Base-by-base conservation (phyloP, 352 stramenopile genomes). In the Peronospora belbahrii region DNA sequence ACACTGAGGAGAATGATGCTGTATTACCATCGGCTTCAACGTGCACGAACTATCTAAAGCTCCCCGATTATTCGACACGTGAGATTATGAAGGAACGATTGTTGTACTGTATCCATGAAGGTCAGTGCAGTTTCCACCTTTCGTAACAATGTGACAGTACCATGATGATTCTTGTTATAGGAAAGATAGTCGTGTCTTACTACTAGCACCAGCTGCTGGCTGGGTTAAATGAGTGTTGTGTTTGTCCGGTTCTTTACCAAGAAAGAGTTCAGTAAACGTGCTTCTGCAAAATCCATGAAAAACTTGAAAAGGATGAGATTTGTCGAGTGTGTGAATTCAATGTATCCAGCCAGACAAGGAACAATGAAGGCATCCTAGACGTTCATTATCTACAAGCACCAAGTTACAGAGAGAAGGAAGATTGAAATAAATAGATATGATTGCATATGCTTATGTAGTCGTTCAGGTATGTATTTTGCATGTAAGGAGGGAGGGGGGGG, bases 21-120 rank as follows among this genome's bases (percentile, higher is more conserved):
- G 61, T 88, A 53, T 48, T 88, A 24, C 84, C 85, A 37, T 95
- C 84, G 3, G 86, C 82, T 13, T 94, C 80, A 13, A 96, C 85
- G 37, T 96, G 84, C 55, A 88, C 83, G 22, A 92, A 95, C 51
- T 95, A 95, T 65, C 64, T 96, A 23, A 96, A 96, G 63, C 63
- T 96, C 18, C 85, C 85, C n/a, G 82, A 88, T 33, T 96, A 96
- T 57, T 93, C 75, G 20, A 83, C 74, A 25, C 73, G 78, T 15
- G 67, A 82, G 6, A 49, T 81, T 17, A 81, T 96, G 67, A 67
- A 73, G 47, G 42, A 57, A 27, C 76, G 79, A 7, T 55, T 96
- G 31, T 48, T 83, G 19, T 90, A 91, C 41, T 90, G 81, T 50
- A 94, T 96, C 40, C 62, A 67, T 40, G 81, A 95, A 56, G 84